Base-by-base conservation (phyloP, 2,329 filamentous ascomycete species). In the Colletotrichum sp. region DNA sequence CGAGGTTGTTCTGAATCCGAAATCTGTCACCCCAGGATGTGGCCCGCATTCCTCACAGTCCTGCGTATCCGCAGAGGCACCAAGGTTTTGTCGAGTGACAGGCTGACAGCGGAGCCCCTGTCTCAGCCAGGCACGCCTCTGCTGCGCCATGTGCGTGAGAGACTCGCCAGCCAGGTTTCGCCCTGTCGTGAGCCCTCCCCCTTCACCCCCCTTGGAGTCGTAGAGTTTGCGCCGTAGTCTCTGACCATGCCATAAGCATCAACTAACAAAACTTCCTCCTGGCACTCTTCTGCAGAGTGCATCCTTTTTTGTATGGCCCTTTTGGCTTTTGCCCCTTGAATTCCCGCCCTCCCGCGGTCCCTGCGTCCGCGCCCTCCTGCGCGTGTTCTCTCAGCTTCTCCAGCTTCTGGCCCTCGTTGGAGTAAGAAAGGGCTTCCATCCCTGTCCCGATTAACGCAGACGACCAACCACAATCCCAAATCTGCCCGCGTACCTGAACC, bases 51-150 rank as follows among this genome's bases (percentile, higher is more conserved):
- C 24, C 16, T 39, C 1, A 55, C 36, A 1, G 3, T 18, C 1
- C 16, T 43, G 36, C 36, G 36, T 55, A 32, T 39, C 30, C 36
- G 28, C 39, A 34, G 24, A 8, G 34, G 21, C 26, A 28, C 57
- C 57, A 32, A 68, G 66, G 52, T 59, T 30, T 55, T 30, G 52
- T 60, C 52, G n/a, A 39, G 30, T 30, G 52, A 60, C 55, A 30
- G 24, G 21, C 24, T 72, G 68, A 55, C 72, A 75, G 73, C 63
- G 73, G 24, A 52, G 26, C 69, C 73, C 73, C 73, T 73, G 70
- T 39, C 39, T 60, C 34, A 18, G 32, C 43, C 64, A 75, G 70
- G 73, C 18, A 73, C 73, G 70, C 69, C 55, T 30, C 15, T 18
- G 13, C 48, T 21, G 63, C 68, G 68, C 72, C 70, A 68, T 68